Base-by-base conservation (phyloP, 1,139 yeast species). In the Yamadazyma friedrichii region DNA sequence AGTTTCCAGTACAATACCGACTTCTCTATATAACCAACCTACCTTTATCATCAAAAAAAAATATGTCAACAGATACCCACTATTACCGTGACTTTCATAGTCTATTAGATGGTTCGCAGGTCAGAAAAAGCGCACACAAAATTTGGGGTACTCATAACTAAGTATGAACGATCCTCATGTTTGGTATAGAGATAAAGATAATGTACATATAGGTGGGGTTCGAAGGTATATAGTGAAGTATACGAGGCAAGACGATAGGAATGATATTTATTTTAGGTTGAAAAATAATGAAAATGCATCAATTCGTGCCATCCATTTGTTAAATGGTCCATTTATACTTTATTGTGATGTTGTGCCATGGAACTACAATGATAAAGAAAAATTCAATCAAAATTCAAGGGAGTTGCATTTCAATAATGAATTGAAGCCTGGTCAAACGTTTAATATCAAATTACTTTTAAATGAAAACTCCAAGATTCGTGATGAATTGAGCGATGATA, bases 361-460 rank as follows among this genome's bases (percentile, higher is more conserved):
- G 48, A 72, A 76, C 45, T 81, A 73, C 52, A 53, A 68, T 38
- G 62, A 61, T 42, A 65, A 59, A 20, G 49, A 58, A 38, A 45
- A 50, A 39, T 63, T 65, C 41, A 55, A 55, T 1, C 72, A 71
- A 9, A 61, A 54, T 1, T 47, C 49, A 15, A 48, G 58, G 31
- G 76, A 71, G 47, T 64, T 71, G 9, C 61, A 58, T 35, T 65
- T 62, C 48, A 58, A 66, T 37, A 70, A 71, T 48, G 64, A 62
- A 41, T 61, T 88, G 27, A 79, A 78, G 45, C 88, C 95, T 0
- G 88, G 87, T 15, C 80, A 76, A 46, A 61, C 76, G 0, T 80
- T 79, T 51, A 75, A 74, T 44, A 78, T 76, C 2, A 58, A 60
- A 38, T 56, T 80, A 16, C 41, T 56, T n/a, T 49, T 84, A 58